A percentile compares a stretch with the other conserved stretches of the same genome.
phyloP scores from a whole-genome alignment of 805 yeast genomes.

The Zygotorulaspora danielsina region DNA sequence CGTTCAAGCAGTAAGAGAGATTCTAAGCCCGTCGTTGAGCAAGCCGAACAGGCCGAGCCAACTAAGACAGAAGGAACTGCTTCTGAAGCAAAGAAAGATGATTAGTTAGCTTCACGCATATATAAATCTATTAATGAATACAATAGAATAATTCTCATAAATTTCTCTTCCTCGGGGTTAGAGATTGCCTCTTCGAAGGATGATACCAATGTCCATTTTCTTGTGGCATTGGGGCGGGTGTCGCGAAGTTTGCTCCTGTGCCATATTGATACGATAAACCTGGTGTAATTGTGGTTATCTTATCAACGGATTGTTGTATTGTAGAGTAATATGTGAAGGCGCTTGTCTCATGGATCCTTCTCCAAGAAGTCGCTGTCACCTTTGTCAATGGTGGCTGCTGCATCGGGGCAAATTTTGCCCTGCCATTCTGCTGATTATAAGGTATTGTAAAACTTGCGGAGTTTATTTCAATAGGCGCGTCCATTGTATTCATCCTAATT shows the following conservation, averaged over 20 bases:
- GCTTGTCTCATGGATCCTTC: conserved; percentile 62
- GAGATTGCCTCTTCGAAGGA: conserved; percentile 45
- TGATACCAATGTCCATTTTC: conserved; percentile 52
- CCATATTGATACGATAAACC: conserved; percentile 71
- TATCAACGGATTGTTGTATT: conserved; percentile 24
- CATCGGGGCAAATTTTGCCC: conserved; percentile 82
- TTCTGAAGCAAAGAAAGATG: conserved; percentile 2
- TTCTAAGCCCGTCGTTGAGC: not conserved
- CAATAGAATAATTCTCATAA: not conserved
- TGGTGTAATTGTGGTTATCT: conserved; percentile 68
- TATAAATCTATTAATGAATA: not conserved
- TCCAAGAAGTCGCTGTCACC: conserved; percentile 62
- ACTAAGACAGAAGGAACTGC: conserved; percentile 7
- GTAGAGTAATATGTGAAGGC: conserved; percentile 53
- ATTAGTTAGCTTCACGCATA: not conserved
- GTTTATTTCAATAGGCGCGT: conserved; percentile 20
- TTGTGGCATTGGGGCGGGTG: conserved; percentile 64
- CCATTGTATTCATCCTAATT: conserved; percentile 12
- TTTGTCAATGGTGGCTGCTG: conserved; percentile 76
- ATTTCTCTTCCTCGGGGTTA: conserved; percentile 21
- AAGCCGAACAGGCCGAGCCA: not conserved
- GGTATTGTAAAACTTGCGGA: conserved; percentile 59
- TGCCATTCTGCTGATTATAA: conserved; percentile 72
- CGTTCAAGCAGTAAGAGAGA: conserved; percentile 7
- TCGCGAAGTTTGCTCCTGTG: conserved; percentile 60